These are phyloP conservation scores for Globisporangium carolinianum DNA, from an alignment of 352 stramenopile genomes.

Conservation along the genomic window DNA sequence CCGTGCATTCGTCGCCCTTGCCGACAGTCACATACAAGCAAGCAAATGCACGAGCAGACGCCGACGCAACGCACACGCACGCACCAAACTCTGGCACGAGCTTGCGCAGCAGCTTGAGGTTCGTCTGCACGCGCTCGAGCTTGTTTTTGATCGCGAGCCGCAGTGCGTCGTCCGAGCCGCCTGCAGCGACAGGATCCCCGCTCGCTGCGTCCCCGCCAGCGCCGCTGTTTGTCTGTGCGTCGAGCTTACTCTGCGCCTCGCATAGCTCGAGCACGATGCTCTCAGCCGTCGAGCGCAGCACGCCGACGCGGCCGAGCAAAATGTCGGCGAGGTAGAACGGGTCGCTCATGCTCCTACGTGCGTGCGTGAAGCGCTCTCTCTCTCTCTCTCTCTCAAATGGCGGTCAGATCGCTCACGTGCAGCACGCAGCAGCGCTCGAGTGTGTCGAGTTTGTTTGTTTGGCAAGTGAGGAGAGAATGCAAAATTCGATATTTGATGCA, in stretches of 20 bases:
- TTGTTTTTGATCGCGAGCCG: slow-evolving; percentile 79
- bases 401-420: too few species aligned
- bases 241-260: slow-evolving; percentile 60
- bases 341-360: slow-evolving; percentile 54
- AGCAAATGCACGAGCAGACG: neutral
- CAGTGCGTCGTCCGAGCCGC: slow-evolving; percentile 49
- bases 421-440: too few species aligned
- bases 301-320: slow-evolving; percentile 71
- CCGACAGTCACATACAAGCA: neutral
- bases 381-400: too few species aligned
- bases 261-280: slow-evolving; percentile 83
- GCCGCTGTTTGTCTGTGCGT: slow-evolving; percentile 18
- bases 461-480: neutral
- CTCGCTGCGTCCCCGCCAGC: slow-evolving; percentile 2
- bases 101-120: slow-evolving; percentile 77
- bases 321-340: slow-evolving; percentile 86
- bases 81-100: slow-evolving; percentile 79
- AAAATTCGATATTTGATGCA: neutral
- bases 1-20: neutral
- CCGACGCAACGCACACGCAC: slow-evolving; percentile 3
- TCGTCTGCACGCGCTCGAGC: slow-evolving; percentile 82
- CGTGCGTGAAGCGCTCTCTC: too few species aligned
- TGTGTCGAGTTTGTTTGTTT: neutral
- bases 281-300: slow-evolving; percentile 77
- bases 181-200: slow-evolving; percentile 2